Conservation (phyloP, 2,329 filamentous ascomycete genomes). For the Shiraia sp. region DNA sequence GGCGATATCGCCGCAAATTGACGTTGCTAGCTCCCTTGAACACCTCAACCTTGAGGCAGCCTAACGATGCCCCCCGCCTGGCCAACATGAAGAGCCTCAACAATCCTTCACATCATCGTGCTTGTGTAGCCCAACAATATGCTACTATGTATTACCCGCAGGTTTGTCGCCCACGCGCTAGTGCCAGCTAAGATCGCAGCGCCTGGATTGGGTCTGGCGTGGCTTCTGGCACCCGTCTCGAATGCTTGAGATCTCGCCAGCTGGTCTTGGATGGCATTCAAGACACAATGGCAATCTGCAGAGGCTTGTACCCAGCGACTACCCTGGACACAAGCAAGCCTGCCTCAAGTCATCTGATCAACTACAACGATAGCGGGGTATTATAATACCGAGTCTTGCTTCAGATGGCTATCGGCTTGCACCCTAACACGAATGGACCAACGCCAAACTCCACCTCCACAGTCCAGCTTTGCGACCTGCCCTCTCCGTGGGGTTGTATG, state of each 20-base stretch:
- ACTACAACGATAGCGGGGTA: no score
- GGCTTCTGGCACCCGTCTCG: slow-evolving; percentile 2
- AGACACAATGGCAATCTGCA: no score
- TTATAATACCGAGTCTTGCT: no score
- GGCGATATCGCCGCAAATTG: no score
- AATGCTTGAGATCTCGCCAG: slow-evolving; percentile 7
- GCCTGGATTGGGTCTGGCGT: slow-evolving; percentile 4
- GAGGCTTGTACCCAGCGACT: no score
- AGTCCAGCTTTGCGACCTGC: slow-evolving; percentile 7
- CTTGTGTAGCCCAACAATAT: slow-evolving; percentile 7
- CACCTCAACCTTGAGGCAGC: background rate
- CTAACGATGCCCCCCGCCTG: background rate
- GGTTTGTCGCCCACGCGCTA: slow-evolving; percentile 3
- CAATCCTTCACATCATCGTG: slow-evolving; percentile 10
- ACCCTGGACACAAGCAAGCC: no score
- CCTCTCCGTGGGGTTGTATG: slow-evolving; percentile 28
- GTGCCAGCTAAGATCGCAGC: slow-evolving; percentile 9
- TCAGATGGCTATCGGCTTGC: no score
- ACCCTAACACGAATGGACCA: no score
- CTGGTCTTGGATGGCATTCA: no score
- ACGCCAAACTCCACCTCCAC: no score
- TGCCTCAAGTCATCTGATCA: no score
- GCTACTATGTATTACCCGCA: slow-evolving; percentile 12
- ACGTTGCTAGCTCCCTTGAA: no score
- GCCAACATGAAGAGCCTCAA: slow-evolving; percentile 13